Evolutionary conservation across 495 filamentous ascomycete genomes (phyloP).

Genomic region (Baudoinia panamericana): DNA sequence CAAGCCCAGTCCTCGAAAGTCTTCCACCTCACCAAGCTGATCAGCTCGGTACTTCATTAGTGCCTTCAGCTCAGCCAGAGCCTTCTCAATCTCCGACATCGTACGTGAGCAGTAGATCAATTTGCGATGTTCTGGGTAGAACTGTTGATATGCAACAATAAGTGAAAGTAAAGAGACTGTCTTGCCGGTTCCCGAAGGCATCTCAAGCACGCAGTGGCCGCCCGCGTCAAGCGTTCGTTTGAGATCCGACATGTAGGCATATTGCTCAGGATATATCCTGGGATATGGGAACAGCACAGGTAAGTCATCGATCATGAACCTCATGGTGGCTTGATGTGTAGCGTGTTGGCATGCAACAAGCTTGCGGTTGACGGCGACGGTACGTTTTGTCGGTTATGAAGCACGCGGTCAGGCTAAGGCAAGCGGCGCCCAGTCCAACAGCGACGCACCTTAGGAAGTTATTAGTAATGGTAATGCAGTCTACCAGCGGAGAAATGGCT

Average conservation of each 20-base stretch:
- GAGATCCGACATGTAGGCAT: slow-evolving; percentile 98
- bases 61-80: slow-evolving; percentile 75
- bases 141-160: slow-evolving; percentile 90
- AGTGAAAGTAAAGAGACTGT: slow-evolving; percentile 89
- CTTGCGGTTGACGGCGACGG: too few species aligned
- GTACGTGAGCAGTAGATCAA: slow-evolving; percentile 98
- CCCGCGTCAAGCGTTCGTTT: slow-evolving; percentile 91
- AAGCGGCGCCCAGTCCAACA: too few species aligned
- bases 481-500: too few species aligned
- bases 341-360: not conserved
- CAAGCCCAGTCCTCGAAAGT: slow-evolving; percentile 81
- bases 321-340: slow-evolving; percentile 45
- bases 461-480: too few species aligned
- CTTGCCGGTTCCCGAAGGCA: slow-evolving; percentile 99
- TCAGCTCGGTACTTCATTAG: slow-evolving; percentile 88
- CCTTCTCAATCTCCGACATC: slow-evolving; percentile 94
- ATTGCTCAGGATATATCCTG: slow-evolving; percentile 95
- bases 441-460: too few species aligned
- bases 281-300: slow-evolving; percentile 95
- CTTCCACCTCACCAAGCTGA: slow-evolving; percentile 75
- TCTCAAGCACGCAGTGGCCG: slow-evolving; percentile 96
- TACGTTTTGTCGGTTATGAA: too few species aligned
- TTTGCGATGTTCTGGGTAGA: slow-evolving; percentile 80
- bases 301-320: slow-evolving; percentile 95
- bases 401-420: too few species aligned